phyloP scores from a whole-genome alignment of 768 basidiomycete species.

The Trametopsis cervina region DNA sequence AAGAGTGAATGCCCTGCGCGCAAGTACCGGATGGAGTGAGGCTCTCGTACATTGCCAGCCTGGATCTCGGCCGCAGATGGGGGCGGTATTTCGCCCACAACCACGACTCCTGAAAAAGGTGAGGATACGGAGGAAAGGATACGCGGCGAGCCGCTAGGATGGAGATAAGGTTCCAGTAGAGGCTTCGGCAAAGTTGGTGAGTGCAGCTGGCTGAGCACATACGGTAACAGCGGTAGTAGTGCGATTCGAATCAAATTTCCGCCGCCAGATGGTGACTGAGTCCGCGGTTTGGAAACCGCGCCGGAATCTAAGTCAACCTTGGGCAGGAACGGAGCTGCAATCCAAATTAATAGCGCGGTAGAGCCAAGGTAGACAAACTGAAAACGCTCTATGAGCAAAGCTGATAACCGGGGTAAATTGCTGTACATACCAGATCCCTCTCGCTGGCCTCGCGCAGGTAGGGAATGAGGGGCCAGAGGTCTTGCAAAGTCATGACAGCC shows the following conservation, averaged over 20 bases:
- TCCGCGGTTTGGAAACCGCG: not conserved
- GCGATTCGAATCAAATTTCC: conserved; percentile 6
- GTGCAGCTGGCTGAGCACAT: conserved; percentile 32
- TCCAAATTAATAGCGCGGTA: conserved; percentile 6
- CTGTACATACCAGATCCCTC: conserved; percentile 12
- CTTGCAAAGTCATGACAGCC: conserved; percentile 21
- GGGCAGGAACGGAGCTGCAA: conserved; percentile 9
- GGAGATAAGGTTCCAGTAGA: conserved; percentile 40
- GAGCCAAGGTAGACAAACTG: conserved; percentile 9
- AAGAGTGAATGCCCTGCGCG: conserved; percentile 50
- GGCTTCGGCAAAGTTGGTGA: conserved; percentile 57
- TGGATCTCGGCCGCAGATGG: conserved; percentile 20
- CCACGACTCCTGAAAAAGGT: conserved; percentile 66
- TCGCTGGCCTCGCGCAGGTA: conserved; percentile 11
- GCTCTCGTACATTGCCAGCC: conserved; percentile 14
- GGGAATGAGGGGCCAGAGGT: conserved; percentile 19
- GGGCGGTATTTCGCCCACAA: conserved; percentile 67
- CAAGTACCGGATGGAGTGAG: conserved; percentile 33
- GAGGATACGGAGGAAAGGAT: conserved; percentile 64
- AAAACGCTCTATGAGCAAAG: not conserved
- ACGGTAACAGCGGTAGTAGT: conserved; percentile 24
- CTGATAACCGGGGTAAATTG: not conserved
- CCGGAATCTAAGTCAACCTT: not conserved
- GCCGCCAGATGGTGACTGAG: not conserved
- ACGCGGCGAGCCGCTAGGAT: conserved; percentile 47